These are phyloP conservation scores for Stropharia rugosoannulata DNA, from an alignment of 768 basidiomycete species.

Conservation along the genomic window DNA sequence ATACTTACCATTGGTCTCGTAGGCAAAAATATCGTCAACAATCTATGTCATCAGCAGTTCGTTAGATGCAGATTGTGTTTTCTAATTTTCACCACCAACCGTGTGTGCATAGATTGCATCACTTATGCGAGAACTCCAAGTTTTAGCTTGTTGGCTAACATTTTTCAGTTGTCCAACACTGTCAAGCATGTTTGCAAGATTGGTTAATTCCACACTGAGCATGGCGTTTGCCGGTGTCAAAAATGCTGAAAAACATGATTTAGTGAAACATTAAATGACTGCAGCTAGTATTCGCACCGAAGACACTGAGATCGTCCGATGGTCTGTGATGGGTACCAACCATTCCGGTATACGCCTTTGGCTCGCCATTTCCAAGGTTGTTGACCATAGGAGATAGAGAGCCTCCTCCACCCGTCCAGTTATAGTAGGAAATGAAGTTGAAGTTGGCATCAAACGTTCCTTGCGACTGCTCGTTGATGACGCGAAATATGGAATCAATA, in stretches of 20 bases:
- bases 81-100: slow-evolving; percentile 29
- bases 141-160: slow-evolving; percentile 50
- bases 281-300: slow-evolving; percentile 40
- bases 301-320: slow-evolving; percentile 71
- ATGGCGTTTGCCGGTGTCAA: slow-evolving; percentile 81
- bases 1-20: slow-evolving; percentile 67
- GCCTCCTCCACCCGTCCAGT: slow-evolving; percentile 75
- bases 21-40: slow-evolving; percentile 67
- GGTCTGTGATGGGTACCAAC: slow-evolving; percentile 79
- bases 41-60: slow-evolving; percentile 36
- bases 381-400: slow-evolving; percentile 61
- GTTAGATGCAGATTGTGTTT: background rate
- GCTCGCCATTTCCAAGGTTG: slow-evolving; percentile 75
- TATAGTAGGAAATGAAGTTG: slow-evolving; percentile 76
- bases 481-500: slow-evolving; percentile 70
- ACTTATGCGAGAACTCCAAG: slow-evolving; percentile 57
- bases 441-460: slow-evolving; percentile 66
- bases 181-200: slow-evolving; percentile 63
- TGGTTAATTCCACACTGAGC: slow-evolving; percentile 69
- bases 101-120: slow-evolving; percentile 64
- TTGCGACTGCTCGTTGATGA: slow-evolving; percentile 77
- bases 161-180: slow-evolving; percentile 43
- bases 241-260: slow-evolving; percentile 49
- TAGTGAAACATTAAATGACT: background rate
- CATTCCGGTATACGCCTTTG: slow-evolving; percentile 70